These are phyloP conservation scores for Coffea canephora DNA, from an alignment of 257 asterid species.

Conservation along the genomic window DNA sequence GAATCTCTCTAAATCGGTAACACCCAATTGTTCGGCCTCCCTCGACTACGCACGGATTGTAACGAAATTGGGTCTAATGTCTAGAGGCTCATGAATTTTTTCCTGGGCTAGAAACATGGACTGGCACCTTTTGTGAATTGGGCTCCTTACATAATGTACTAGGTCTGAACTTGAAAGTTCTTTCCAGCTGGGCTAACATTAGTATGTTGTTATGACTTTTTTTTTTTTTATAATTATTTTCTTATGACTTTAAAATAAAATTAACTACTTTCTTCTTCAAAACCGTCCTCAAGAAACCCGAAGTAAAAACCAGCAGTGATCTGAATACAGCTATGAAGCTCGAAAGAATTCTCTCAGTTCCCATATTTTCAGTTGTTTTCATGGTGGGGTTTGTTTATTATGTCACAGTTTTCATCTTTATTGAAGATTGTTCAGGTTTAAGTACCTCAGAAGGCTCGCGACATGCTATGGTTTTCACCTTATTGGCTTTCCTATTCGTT, in stretches of 20 bases:
- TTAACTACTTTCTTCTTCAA: neutral
- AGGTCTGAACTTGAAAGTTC: neutral
- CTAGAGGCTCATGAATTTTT: neutral
- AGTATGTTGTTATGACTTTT: too few relatives aligned
- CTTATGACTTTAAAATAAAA: neutral
- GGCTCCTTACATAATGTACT: too few relatives aligned
- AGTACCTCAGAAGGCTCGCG: slow-evolving; percentile 61
- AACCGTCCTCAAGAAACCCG: neutral
- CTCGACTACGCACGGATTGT: too few relatives aligned
- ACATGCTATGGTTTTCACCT: slow-evolving; percentile 61
- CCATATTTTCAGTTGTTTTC: slow-evolving; percentile 45
- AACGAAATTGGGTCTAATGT: neutral
- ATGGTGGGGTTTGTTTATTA: slow-evolving; percentile 59
- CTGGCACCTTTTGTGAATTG: too few relatives aligned
- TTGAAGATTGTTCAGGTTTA: slow-evolving; percentile 61
- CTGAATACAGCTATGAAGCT: slow-evolving; percentile 38
- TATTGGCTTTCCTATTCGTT: slow-evolving; percentile 25
- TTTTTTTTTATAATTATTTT: too few relatives aligned
- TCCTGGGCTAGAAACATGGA: neutral
- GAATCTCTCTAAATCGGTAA: neutral
- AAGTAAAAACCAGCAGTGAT: neutral
- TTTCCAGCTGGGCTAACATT: neutral
- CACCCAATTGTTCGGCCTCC: neutral
- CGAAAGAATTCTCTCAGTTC: slow-evolving; percentile 57
- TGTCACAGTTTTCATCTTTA: slow-evolving; percentile 63